Conservation (phyloP, 1,284 basidiomycete species). For the Chondrostereum purpureum region DNA sequence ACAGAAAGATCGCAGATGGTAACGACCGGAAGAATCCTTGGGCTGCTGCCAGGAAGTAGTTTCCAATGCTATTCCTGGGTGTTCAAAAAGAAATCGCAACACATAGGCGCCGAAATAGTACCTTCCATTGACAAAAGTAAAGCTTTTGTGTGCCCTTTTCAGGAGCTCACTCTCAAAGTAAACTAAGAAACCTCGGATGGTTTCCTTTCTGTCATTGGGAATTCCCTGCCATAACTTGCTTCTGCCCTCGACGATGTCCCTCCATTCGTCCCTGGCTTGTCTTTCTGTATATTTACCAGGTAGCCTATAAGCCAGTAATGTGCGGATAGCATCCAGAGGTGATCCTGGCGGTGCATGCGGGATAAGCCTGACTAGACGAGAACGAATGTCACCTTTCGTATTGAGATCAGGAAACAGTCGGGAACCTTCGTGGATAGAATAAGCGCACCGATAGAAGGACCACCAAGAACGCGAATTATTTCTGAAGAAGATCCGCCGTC, state of each 20-base stretch:
- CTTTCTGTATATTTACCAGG: constrained; percentile 62
- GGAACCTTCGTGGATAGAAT: background rate
- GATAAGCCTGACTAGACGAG: constrained; percentile 76
- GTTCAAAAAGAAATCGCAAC: constrained; percentile 1
- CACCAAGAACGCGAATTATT: constrained; percentile 78
- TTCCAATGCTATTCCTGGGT: constrained; percentile 56
- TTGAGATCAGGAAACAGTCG: background rate
- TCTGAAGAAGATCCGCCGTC: constrained; percentile 83
- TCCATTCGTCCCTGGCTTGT: constrained; percentile 85
- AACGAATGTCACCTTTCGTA: constrained; percentile 69
- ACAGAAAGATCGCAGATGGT: constrained; percentile 92
- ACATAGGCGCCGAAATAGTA: constrained; percentile 26
- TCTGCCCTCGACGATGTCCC: constrained; percentile 87
- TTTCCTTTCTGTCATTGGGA: constrained; percentile 88
- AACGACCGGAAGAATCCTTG: constrained; percentile 84
- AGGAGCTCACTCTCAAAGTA: constrained; percentile 86
- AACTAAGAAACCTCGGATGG: constrained; percentile 83
- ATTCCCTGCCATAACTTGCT: constrained; percentile 85
- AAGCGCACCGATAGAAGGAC: constrained; percentile 66
- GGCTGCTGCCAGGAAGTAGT: constrained; percentile 85
- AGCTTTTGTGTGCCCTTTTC: constrained; percentile 85
- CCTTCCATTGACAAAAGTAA: constrained; percentile 86
- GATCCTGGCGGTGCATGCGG: constrained; percentile 53
- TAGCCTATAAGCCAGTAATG: constrained; percentile 77
- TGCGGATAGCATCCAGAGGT: constrained; percentile 64